These are phyloP conservation scores for Epicoccum nigrum DNA, from an alignment of 2,329 filamentous ascomycete genomes.

Conservation along the genomic window DNA sequence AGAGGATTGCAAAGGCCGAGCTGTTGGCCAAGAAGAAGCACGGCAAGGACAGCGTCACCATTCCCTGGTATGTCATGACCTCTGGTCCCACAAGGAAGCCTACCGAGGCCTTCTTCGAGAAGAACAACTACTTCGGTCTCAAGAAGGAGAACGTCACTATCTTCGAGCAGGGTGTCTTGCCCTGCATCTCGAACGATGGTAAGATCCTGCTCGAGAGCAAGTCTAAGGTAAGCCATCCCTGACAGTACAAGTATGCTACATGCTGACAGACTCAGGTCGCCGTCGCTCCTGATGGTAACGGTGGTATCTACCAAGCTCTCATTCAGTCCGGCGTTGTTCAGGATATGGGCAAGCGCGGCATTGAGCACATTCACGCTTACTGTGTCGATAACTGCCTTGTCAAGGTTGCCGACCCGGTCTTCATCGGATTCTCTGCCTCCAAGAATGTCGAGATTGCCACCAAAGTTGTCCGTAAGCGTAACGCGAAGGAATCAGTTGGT, in stretches of 20 bases:
- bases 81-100: slow-evolving; percentile 89
- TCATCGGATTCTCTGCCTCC: slow-evolving; percentile 89
- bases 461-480: slow-evolving; percentile 98
- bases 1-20: slow-evolving; percentile 88
- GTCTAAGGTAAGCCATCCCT: slow-evolving; percentile 64
- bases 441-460: slow-evolving; percentile 94
- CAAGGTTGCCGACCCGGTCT: slow-evolving; percentile 94
- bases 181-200: slow-evolving; percentile 95
- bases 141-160: slow-evolving; percentile 84
- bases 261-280: slow-evolving; percentile 64
- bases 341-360: slow-evolving; percentile 87
- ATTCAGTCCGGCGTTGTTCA: slow-evolving; percentile 78
- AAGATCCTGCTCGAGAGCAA: slow-evolving; percentile 95
- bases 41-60: slow-evolving; percentile 62
- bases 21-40: slow-evolving; percentile 75
- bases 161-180: slow-evolving; percentile 96
- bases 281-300: slow-evolving; percentile 95
- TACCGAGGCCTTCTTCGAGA: slow-evolving; percentile 90
- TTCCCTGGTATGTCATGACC: slow-evolving; percentile 99
- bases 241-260: background rate
- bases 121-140: slow-evolving; percentile 90
- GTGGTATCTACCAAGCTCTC: slow-evolving; percentile 93
- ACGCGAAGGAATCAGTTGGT: slow-evolving; percentile 93
- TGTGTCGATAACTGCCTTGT: slow-evolving; percentile 99
- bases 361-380: slow-evolving; percentile 96